These are phyloP conservation scores for Zoysia matrella DNA, from an alignment of 202 grass and related monocot species.

Conservation along the genomic window DNA sequence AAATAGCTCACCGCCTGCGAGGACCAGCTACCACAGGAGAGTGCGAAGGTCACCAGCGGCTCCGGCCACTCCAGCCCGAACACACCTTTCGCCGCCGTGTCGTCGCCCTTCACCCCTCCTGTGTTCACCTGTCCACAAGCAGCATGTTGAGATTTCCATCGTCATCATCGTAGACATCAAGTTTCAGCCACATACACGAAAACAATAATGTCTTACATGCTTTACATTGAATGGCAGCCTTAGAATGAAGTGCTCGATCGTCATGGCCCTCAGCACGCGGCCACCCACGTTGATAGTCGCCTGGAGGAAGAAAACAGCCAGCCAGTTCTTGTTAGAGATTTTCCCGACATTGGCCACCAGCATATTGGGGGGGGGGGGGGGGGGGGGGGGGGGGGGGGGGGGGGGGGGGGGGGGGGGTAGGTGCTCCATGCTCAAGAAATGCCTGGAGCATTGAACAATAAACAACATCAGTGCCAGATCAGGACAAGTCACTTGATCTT, in stretches of 20 bases:
- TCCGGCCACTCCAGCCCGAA: constrained; percentile 70
- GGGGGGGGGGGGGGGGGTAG: too few relatives aligned
- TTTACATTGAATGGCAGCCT: not conserved
- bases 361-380: constrained; percentile 51
- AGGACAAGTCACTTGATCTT: constrained; percentile 19
- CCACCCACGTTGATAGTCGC: constrained; percentile 72
- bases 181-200: not conserved
- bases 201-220: constrained; percentile 53
- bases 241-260: constrained; percentile 12
- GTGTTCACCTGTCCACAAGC: constrained; percentile 39
- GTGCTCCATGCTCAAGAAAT: constrained; percentile 83
- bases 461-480: constrained; percentile 28
- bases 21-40: constrained; percentile 82
- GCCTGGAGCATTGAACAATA: constrained; percentile 62
- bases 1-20: constrained; percentile 68
- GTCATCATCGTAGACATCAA: not conserved
- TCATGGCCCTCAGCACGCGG: constrained; percentile 74
- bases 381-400: too few relatives aligned
- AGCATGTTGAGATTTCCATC: not conserved
- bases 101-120: constrained; percentile 42
- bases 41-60: constrained; percentile 67
- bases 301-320: constrained; percentile 36
- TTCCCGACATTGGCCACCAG: constrained; percentile 35
- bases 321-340: constrained; percentile 10
- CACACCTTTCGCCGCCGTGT: constrained; percentile 30